Percentiles rank a stretch among this genome's conserved stretches.
Evolutionary conservation across 2,329 filamentous ascomycete genomes (phyloP).

Genomic region (Akanthomyces uredinophilus): DNA sequence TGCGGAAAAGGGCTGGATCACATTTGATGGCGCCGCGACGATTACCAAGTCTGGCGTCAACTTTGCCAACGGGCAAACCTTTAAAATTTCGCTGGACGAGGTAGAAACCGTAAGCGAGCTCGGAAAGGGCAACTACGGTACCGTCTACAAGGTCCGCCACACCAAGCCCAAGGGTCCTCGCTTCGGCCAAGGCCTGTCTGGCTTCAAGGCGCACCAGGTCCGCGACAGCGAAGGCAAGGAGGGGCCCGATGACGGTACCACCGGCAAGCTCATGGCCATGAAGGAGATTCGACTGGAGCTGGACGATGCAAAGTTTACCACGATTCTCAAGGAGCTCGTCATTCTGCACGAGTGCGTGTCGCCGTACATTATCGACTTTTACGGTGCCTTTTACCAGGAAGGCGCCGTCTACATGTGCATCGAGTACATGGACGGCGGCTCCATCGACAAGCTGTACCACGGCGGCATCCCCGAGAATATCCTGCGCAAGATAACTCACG

Average conservation of each 20-base stretch:
- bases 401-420: conserved; percentile 99
- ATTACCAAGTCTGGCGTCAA: conserved; percentile 87
- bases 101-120: conserved; percentile 89
- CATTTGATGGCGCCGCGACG: conserved; percentile 86
- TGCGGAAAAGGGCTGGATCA: conserved; percentile 83
- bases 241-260: conserved; percentile 39
- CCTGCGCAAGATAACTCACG: conserved; percentile 82
- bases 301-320: conserved; percentile 93
- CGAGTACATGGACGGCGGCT: conserved; percentile 98
- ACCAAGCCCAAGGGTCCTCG: conserved; percentile 57
- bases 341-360: conserved; percentile 92
- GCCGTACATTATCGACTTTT: conserved; percentile 97
- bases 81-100: conserved; percentile 92
- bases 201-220: conserved; percentile 37
- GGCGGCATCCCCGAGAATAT: conserved; percentile 87
- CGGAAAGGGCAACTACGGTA: conserved; percentile 97
- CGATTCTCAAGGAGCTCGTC: conserved; percentile 96
- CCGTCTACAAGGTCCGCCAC: conserved; percentile 93
- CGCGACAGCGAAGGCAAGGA: conserved; percentile 26
- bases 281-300: conserved; percentile 95
- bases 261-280: conserved; percentile 93
- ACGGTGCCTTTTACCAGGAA: conserved; percentile 98
- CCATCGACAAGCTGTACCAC: conserved; percentile 90
- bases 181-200: conserved; percentile 54
- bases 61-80: conserved; percentile 83